Evolutionary conservation across 1,284 basidiomycete genomes (phyloP).

Genomic region (Cutaneotrichosporon sp.): DNA sequence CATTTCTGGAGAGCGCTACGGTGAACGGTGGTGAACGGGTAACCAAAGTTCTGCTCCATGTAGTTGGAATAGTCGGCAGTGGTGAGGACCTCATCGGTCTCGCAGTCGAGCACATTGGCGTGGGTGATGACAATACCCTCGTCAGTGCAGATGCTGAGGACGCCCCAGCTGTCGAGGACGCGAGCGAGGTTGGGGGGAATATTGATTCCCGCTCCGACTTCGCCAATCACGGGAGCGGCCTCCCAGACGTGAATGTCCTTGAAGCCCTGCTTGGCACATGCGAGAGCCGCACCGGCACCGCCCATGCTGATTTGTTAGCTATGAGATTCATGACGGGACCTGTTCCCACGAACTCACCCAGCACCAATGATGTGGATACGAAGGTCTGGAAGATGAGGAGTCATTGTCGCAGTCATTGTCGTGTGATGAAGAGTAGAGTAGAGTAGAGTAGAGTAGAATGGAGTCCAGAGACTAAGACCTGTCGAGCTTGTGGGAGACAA

Average conservation of each 20-base stretch:
- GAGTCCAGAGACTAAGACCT: not conserved
- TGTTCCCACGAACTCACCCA: slow-evolving; percentile 17
- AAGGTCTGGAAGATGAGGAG: slow-evolving; percentile 20
- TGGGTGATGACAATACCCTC: slow-evolving; percentile 42
- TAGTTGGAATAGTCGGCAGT: slow-evolving; percentile 38
- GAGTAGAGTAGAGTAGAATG: not conserved
- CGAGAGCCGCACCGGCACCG: slow-evolving; percentile 38
- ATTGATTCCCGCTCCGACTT: slow-evolving; percentile 47
- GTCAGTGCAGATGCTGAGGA: slow-evolving; percentile 29
- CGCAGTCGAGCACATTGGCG: slow-evolving; percentile 42
- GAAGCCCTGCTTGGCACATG: slow-evolving; percentile 39
- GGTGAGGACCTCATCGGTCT: slow-evolving; percentile 40
- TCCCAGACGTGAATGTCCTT: slow-evolving; percentile 41
- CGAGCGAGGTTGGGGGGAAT: slow-evolving; percentile 43
- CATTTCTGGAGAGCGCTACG: slow-evolving; percentile 47
- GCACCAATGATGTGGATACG: slow-evolving; percentile 26
- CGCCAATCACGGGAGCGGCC: slow-evolving; percentile 34
- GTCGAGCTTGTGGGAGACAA: too few relatives aligned
- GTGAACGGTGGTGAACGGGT: slow-evolving; percentile 45
- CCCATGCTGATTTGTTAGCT: slow-evolving; percentile 35
- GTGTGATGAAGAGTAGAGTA: not conserved
- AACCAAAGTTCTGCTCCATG: slow-evolving; percentile 41
- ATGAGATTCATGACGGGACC: not conserved
- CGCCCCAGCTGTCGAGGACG: slow-evolving; percentile 36
- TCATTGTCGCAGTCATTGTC: slow-evolving; percentile 12